A percentile compares a stretch with the other conserved stretches of the same genome.
Evolutionary conservation across 2,329 filamentous ascomycete species (phyloP).

Genomic region (Helotiales sp.): DNA sequence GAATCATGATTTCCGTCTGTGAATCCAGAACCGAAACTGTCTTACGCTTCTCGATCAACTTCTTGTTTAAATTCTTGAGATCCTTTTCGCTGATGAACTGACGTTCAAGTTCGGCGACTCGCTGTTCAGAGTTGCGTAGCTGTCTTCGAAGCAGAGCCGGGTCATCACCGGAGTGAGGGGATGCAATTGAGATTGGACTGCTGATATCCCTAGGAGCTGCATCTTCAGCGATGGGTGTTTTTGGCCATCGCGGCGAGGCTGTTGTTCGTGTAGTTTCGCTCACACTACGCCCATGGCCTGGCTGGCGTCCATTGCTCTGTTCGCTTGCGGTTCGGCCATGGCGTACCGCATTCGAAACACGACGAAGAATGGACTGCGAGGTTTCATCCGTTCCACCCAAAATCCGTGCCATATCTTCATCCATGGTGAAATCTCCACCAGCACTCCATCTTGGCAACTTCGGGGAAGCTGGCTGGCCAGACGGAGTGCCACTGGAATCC

Average conservation of each 20-base stretch:
- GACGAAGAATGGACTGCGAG: conserved; percentile 79
- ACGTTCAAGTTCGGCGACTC: conserved; percentile 84
- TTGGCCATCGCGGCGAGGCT: conserved; percentile 70
- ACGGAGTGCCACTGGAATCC: conserved; percentile 53
- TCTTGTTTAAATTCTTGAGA: conserved; percentile 73
- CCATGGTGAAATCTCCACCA: conserved; percentile 88
- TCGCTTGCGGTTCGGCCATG: conserved; percentile 89
- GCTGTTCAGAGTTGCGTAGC: conserved; percentile 79
- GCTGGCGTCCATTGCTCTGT: conserved; percentile 51
- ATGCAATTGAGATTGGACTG: conserved; percentile 71
- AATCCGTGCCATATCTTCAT: conserved; percentile 93
- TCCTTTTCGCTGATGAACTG: conserved; percentile 66
- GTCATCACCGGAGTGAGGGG: conserved; percentile 64
- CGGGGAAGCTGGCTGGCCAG: conserved; percentile 56
- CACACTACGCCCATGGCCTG: conserved; percentile 63
- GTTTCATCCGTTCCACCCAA: conserved; percentile 73
- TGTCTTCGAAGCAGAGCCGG: conserved; percentile 73
- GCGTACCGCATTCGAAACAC: conserved; percentile 91
- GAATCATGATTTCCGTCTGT: conserved; percentile 93
- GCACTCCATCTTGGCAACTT: conserved; percentile 76
- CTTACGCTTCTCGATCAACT: conserved; percentile 89
- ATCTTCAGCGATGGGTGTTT: conserved; percentile 66
- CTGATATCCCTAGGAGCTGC: conserved; percentile 65
- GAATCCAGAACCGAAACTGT: conserved; percentile 94
- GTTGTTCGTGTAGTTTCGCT: conserved; percentile 69